A percentile compares a stretch with the other conserved stretches of the same genome.
Conservation (phyloP, 2,329 filamentous ascomycete species). For the Graphilbum sp. region DNA sequence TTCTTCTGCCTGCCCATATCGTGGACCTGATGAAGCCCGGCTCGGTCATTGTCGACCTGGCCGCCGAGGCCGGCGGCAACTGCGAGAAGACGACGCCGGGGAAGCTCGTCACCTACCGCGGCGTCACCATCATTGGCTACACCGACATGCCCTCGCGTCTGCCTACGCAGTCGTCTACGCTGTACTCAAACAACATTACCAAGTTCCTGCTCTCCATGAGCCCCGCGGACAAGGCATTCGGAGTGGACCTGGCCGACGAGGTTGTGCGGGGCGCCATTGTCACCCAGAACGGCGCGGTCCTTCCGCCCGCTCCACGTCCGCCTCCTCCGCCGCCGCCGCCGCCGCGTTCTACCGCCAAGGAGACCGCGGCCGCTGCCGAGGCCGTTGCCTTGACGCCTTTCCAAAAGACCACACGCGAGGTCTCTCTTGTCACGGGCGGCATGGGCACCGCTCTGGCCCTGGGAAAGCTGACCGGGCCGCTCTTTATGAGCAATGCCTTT, state of each 20-base stretch:
- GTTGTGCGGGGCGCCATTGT: slow-evolving; percentile 77
- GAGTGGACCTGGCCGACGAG: slow-evolving; percentile 66
- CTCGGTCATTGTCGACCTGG: slow-evolving; percentile 75
- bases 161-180: slow-evolving; percentile 73
- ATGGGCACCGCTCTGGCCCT: slow-evolving; percentile 63
- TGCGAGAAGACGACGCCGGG: slow-evolving; percentile 68
- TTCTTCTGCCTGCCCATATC: slow-evolving; percentile 67
- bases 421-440: slow-evolving; percentile 55
- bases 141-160: slow-evolving; percentile 77
- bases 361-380: slow-evolving; percentile 38
- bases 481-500: slow-evolving; percentile 81
- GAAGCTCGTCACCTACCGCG: slow-evolving; percentile 53
- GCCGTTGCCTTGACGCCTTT: slow-evolving; percentile 60
- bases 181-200: slow-evolving; percentile 89
- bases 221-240: slow-evolving; percentile 62
- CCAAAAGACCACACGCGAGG: slow-evolving; percentile 64
- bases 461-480: slow-evolving; percentile 63
- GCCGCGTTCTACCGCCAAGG: slow-evolving; percentile 33
- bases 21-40: slow-evolving; percentile 78
- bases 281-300: slow-evolving; percentile 57
- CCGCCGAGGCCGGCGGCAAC: slow-evolving; percentile 76
- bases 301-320: slow-evolving; percentile 60
- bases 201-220: slow-evolving; percentile 74
- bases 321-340: slow-evolving; percentile 39
- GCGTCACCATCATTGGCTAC: slow-evolving; percentile 75